A percentile compares a stretch with the other conserved stretches of the same genome.
Evolutionary conservation across 2,329 filamentous ascomycete genomes (phyloP).

Genomic region (Venturia nashicola): DNA sequence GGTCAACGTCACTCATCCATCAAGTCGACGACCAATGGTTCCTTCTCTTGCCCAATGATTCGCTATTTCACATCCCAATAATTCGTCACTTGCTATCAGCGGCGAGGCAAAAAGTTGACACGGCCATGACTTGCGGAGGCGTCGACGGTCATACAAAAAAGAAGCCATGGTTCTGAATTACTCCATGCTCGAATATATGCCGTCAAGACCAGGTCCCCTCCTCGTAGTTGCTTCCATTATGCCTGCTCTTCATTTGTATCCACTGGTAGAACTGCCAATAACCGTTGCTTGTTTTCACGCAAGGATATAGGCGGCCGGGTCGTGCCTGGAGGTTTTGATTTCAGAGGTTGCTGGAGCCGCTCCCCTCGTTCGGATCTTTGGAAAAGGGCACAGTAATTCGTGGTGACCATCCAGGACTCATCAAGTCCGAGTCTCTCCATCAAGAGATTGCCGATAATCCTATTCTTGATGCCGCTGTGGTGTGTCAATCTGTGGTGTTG

Average conservation of each 20-base stretch:
- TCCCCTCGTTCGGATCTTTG: neutral
- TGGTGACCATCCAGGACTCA: neutral
- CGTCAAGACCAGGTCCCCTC: no score
- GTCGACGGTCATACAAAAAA: no score
- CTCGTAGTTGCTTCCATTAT: no score
- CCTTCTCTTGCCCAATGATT: neutral
- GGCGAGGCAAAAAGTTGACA: neutral
- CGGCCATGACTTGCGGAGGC: no score
- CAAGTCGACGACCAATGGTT: neutral
- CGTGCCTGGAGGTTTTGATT: neutral
- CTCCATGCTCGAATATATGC: no score
- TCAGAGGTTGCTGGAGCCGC: neutral
- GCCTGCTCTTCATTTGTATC: no score
- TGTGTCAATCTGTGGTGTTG: neutral
- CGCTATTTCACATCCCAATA: neutral
- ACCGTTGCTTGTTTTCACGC: no score
- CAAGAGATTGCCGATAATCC: neutral
- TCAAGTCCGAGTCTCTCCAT: neutral
- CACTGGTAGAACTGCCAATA: no score
- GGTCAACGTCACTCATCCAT: neutral
- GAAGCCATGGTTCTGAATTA: no score
- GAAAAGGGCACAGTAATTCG: neutral
- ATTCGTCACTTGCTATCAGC: neutral
- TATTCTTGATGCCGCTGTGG: neutral
- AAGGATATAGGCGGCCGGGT: no score